Evolutionary conservation across 169 alveolate species (phyloP).

Genomic region (Eimeria acervulina): DNA sequence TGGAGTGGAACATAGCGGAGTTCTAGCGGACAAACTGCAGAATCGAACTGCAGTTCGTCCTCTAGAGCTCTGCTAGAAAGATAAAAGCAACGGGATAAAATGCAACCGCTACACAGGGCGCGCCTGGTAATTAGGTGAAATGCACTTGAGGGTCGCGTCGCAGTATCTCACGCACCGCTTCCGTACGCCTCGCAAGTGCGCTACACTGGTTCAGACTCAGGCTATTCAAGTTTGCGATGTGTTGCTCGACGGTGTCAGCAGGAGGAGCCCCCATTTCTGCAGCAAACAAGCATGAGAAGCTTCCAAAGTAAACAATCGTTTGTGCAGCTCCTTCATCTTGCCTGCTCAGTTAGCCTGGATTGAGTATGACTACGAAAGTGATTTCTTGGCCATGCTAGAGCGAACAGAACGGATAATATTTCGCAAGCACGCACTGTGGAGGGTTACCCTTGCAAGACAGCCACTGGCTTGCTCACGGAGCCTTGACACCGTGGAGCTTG

Average conservation of each 20-base stretch:
- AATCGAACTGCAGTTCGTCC: background rate
- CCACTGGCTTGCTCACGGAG: background rate
- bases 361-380: background rate
- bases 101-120: background rate
- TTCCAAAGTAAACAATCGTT: background rate
- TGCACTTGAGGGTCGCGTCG: background rate
- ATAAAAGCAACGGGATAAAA: background rate
- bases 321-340: background rate
- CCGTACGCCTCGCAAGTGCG: conserved; percentile 47
- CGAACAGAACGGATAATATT: background rate
- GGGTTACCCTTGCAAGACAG: conserved; percentile 13
- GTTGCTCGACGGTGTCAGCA: conserved; percentile 48
- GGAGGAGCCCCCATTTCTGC: conserved; percentile 73
- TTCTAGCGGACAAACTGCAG: background rate
- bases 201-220: conserved; percentile 52
- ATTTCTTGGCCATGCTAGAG: background rate
- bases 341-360: too few relatives aligned
- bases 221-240: conserved; percentile 29
- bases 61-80: too few relatives aligned
- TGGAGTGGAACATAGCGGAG: background rate
- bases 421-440: background rate
- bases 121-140: background rate
- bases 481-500: background rate
- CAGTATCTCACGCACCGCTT: conserved; percentile 28
- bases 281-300: background rate